phyloP scores from a whole-genome alignment of 73 alveolate genomes.

The Tetrahymena borealis region DNA sequence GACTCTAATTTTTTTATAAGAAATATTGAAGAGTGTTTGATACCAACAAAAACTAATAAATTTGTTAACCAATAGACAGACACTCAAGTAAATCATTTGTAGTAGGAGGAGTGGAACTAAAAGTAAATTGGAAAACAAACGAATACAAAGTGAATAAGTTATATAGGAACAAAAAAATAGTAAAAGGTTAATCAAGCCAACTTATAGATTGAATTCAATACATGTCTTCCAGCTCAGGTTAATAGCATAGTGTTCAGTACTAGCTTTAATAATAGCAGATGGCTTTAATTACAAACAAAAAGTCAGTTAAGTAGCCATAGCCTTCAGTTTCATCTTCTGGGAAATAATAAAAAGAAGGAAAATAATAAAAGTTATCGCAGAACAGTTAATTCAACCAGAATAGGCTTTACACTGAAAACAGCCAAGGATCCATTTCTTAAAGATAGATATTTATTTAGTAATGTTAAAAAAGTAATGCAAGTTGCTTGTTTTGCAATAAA shows the following conservation, averaged over 20 bases:
- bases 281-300: neutral
- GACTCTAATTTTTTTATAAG: neutral
- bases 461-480: neutral
- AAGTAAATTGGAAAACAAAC: too few relatives aligned
- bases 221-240: neutral
- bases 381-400: neutral
- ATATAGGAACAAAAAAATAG: too few relatives aligned
- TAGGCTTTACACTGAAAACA: neutral
- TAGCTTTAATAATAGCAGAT: neutral
- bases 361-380: neutral
- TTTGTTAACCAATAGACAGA: neutral
- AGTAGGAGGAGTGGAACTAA: too few relatives aligned
- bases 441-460: neutral
- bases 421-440: neutral
- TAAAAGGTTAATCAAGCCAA: too few relatives aligned
- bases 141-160: too few relatives aligned
- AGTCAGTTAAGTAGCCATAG: neutral
- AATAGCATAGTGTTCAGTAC: neutral
- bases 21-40: neutral
- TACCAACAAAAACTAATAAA: neutral
- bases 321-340: neutral
- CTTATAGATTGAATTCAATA: too few relatives aligned
- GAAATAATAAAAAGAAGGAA: neutral
- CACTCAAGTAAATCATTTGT: neutral
- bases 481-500: constrained; percentile 1